phyloP scores from a whole-genome alignment of 352 stramenopile genomes.

The Globisporangium splendens region DNA sequence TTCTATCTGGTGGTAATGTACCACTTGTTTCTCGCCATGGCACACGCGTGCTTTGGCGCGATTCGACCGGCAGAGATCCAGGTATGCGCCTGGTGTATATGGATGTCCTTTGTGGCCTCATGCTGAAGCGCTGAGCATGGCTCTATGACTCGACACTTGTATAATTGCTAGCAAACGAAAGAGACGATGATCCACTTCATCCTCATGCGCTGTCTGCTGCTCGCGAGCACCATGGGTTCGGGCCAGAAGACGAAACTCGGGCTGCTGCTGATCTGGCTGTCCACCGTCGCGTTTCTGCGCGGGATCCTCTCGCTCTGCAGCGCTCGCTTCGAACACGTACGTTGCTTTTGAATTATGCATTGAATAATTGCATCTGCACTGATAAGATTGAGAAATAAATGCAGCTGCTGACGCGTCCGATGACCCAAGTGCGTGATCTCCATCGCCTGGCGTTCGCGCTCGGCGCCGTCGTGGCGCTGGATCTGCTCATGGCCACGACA shows the following conservation, averaged over 20 bases:
- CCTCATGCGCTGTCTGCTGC: constrained; percentile 66
- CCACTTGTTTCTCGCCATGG: constrained; percentile 51
- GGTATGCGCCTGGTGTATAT: constrained; percentile 16
- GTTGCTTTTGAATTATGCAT: background rate
- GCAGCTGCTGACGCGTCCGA: constrained; percentile 55
- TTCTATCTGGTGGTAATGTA: constrained; percentile 72
- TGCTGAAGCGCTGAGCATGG: too few relatives aligned
- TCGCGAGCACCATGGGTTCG: constrained; percentile 64
- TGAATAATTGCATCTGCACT: background rate
- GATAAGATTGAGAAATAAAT: background rate
- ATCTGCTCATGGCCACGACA: constrained; percentile 34
- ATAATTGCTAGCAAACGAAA: constrained; percentile 52
- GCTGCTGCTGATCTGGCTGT: constrained; percentile 65
- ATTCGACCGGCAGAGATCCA: constrained; percentile 55
- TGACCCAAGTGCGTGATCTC: constrained; percentile 54
- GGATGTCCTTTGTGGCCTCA: too few relatives aligned
- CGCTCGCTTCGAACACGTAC: constrained; percentile 59
- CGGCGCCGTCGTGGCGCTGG: constrained; percentile 29
- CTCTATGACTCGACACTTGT: background rate
- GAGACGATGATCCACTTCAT: constrained; percentile 77
- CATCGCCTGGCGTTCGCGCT: constrained; percentile 50
- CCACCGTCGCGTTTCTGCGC: constrained; percentile 51
- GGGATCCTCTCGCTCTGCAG: constrained; percentile 60
- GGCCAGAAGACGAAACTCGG: constrained; percentile 33
- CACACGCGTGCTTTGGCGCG: constrained; percentile 36